phyloP scores from a whole-genome alignment of 2,329 filamentous ascomycete species.

The Colletotrichum theobromicola region DNA sequence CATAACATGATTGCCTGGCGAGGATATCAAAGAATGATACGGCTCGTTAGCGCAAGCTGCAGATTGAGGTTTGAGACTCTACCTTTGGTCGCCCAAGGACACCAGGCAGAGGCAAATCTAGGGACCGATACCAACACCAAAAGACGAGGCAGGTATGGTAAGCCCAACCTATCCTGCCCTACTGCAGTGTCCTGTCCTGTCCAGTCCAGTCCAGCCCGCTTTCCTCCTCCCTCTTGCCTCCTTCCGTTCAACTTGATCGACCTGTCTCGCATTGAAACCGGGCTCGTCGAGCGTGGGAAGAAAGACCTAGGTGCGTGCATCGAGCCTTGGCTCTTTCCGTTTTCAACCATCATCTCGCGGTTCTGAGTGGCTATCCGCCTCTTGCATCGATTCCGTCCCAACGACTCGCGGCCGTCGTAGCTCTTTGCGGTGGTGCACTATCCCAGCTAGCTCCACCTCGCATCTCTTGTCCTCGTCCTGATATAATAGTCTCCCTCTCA shows the following conservation, averaged over 20 bases:
- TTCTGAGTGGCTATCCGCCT: slow-evolving; percentile 6
- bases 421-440: background rate
- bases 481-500: slow-evolving; percentile 13
- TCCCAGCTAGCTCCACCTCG: background rate
- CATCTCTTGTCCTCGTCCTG: background rate
- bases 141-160: background rate
- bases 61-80: background rate
- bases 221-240: slow-evolving; percentile 15
- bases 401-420: slow-evolving; percentile 5
- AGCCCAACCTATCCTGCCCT: background rate
- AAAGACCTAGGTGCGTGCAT: slow-evolving; percentile 9
- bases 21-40: background rate
- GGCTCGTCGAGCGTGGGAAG: slow-evolving; percentile 8
- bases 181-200: background rate
- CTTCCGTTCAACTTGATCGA: slow-evolving; percentile 17
- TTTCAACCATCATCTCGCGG: slow-evolving; percentile 13
- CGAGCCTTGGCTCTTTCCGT: slow-evolving; percentile 17
- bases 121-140: background rate
- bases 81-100: background rate
- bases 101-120: background rate
- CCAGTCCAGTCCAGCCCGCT: slow-evolving; percentile 1
- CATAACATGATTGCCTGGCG: background rate
- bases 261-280: slow-evolving; percentile 16
- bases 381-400: slow-evolving; percentile 7
- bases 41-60: background rate